Evolutionary conservation across 495 filamentous ascomycete species (phyloP).

Genomic region (Aspergillus homomorphus): DNA sequence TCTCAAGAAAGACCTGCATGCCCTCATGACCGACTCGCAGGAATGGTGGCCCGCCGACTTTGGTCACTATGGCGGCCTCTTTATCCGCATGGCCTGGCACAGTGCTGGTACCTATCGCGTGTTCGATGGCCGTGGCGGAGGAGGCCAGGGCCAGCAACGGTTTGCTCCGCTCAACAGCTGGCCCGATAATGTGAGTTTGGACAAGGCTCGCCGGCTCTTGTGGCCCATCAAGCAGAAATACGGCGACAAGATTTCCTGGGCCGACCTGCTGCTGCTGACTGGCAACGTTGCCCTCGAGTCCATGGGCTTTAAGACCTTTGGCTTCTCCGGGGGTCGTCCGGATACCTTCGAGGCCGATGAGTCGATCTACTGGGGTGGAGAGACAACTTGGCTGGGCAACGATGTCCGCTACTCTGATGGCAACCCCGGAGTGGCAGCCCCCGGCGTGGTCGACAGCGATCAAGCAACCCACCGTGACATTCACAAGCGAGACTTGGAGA

Average conservation of each 20-base stretch:
- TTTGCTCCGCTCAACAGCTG: conserved; percentile 77
- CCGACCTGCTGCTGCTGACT: conserved; percentile 63
- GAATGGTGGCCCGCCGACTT: conserved; percentile 77
- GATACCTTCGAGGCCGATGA: conserved; percentile 72
- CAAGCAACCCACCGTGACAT: conserved; percentile 48
- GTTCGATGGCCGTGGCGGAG: conserved; percentile 68
- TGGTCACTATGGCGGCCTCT: conserved; percentile 73
- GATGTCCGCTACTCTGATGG: conserved; percentile 60
- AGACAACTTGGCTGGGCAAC: conserved; percentile 69
- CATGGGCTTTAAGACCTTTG: conserved; percentile 71
- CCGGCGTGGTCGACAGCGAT: conserved; percentile 10
- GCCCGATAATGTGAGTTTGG: conserved; percentile 72
- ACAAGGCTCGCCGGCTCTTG: conserved; percentile 72
- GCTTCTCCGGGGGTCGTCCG: conserved; percentile 65
- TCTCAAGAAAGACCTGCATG: conserved; percentile 65
- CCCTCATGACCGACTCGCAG: conserved; percentile 71
- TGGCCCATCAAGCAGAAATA: conserved; percentile 84
- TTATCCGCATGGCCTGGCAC: conserved; percentile 77
- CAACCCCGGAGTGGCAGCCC: conserved; percentile 31
- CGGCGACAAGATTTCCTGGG: conserved; percentile 76
- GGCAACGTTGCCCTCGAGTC: conserved; percentile 73
- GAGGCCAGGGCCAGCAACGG: conserved; percentile 67
- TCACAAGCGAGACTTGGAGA: conserved; percentile 58
- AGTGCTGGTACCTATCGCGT: conserved; percentile 71
- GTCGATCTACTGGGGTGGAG: conserved; percentile 70